These are phyloP conservation scores for Grosmannia serpens DNA, from an alignment of 2,329 filamentous ascomycete species.

Conservation along the genomic window DNA sequence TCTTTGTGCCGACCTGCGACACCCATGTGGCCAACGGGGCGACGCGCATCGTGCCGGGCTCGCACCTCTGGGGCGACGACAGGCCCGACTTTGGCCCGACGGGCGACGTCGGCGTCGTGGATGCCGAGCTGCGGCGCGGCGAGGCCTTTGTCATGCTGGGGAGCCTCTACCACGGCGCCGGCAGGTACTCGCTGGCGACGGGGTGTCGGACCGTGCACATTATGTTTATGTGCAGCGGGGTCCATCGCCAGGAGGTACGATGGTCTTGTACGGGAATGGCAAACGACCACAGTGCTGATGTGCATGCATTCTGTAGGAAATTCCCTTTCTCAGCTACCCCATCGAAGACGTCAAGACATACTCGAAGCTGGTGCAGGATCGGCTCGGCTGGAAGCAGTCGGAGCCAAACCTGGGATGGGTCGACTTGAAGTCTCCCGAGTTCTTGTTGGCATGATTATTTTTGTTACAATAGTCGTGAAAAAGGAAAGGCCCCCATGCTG, in stretches of 20 bases:
- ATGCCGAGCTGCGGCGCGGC: conserved; percentile 2
- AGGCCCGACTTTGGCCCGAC: conserved; percentile 1
- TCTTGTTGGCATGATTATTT: background rate
- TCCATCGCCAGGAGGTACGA: conserved; percentile 3
- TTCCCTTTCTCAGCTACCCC: conserved; percentile 3
- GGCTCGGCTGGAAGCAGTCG: conserved; percentile 6
- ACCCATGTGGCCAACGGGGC: conserved; percentile 2
- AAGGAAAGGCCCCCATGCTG: too few species aligned
- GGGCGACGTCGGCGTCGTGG: background rate
- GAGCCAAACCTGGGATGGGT: conserved; percentile 6
- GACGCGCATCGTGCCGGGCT: conserved; percentile 3
- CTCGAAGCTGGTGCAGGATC: conserved; percentile 1
- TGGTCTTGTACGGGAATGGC: too few species aligned
- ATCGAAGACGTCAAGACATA: conserved; percentile 4
- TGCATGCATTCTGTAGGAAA: background rate
- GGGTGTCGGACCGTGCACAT: conserved; percentile 5
- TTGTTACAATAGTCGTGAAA: too few species aligned
- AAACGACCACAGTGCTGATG: too few species aligned
- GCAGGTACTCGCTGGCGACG: background rate
- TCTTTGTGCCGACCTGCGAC: conserved; percentile 5
- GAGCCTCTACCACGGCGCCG: conserved; percentile 2
- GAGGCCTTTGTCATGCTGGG: conserved; percentile 6
- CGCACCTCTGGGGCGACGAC: conserved; percentile 6
- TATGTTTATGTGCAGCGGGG: conserved; percentile 4
- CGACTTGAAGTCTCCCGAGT: conserved; percentile 4